Conservation (phyloP, 1,284 basidiomycete genomes). For the Abortiporus biennis region DNA sequence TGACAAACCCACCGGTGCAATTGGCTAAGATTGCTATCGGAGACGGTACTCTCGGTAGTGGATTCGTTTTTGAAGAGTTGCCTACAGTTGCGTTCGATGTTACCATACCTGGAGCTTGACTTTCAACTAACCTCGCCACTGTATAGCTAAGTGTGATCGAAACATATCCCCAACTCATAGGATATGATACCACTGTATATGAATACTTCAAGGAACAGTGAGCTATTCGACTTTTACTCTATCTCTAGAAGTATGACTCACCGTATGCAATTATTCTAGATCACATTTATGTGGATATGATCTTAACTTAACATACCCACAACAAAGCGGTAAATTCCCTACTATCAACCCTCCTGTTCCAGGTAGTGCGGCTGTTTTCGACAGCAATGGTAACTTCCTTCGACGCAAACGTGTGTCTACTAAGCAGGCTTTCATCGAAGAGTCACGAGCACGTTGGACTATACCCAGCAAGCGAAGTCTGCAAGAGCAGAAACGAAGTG, state of each 20-base stretch:
- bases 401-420: no score
- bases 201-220: conserved; percentile 18
- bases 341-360: conserved; percentile 19
- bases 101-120: no score
- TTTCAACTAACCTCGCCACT: background rate
- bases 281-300: conserved; percentile 58
- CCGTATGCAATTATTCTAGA: conserved; percentile 37
- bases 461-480: background rate
- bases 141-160: conserved; percentile 10
- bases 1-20: conserved; percentile 49
- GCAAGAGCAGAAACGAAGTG: conserved; percentile 3
- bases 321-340: conserved; percentile 51
- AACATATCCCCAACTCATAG: conserved; percentile 16
- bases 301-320: conserved; percentile 65
- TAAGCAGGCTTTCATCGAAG: conserved; percentile 3
- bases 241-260: background rate
- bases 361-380: background rate
- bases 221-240: no score
- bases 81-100: conserved; percentile 62
- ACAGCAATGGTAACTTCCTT: background rate
- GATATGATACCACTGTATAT: conserved; percentile 14
- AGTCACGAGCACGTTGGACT: background rate
- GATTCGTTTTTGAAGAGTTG: conserved; percentile 41
- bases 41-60: conserved; percentile 47
- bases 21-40: conserved; percentile 60